Base-by-base conservation (phyloP, 2,329 filamentous ascomycete genomes). In the Cercospora sojina region DNA sequence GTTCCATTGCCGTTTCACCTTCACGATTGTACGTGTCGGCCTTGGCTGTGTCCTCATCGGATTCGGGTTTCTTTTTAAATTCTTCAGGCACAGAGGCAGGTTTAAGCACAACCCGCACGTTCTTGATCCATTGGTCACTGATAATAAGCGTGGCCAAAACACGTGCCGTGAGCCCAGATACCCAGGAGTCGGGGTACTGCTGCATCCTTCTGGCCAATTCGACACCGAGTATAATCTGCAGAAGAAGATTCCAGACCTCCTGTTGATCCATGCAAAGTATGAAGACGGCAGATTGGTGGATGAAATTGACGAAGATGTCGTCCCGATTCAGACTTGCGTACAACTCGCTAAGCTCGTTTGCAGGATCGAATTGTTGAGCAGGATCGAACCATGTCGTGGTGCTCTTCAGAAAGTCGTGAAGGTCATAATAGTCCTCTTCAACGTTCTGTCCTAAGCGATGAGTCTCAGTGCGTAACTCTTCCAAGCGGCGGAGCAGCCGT, bases 401-500 rank as follows among this genome's bases (percentile, higher is more conserved):
- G 2, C 53, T 35, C 53, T 18, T 20, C 29, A 57, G 53, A 6
- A 57, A 57, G 10, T 57, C 53, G 27, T 57, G 53, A 9, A 57
- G 18, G 25, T 57, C 29, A 6, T 20, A 29, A 35, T 57, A 13
- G 29, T 57, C 53, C 16, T 57, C 53, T 35, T 20, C 29, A 20
- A n/a, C 27, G 3, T 57, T 57, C n/a, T n/a, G 53, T 12, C 31
- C 53, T 7, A 57, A 29, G 31, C 53, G 53, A 6, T 16, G 16
- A 57, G n/a, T 27, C 5, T 57, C 53, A 32, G 53, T 57, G 53
- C 53, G 53, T 57, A 57, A 35, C 27, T 57, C 53, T 27, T 57
- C 53, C 16, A 57, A 2, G 2, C 53, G 53, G 6, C 53, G 53
- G 3, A 57, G 53, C 16, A 57, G 29, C 18, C 53, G 53, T 9